phyloP scores from a whole-genome alignment of 352 stramenopile species.

The Pythium folliculosum region DNA sequence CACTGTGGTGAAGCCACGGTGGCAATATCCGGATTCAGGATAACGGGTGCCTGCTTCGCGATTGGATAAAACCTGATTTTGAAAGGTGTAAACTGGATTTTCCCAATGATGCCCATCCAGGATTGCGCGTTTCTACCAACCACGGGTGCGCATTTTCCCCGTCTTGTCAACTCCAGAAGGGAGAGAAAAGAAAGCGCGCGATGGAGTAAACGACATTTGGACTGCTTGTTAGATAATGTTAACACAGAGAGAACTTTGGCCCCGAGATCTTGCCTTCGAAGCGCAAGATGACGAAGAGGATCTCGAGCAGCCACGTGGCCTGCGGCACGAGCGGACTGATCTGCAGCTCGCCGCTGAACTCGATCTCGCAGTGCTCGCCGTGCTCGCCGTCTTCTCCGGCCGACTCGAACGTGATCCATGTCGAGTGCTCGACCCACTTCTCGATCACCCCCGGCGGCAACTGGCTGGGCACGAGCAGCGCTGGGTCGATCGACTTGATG shows the following conservation, averaged over 20 bases:
- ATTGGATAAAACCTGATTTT: too few species aligned
- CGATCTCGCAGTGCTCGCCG: slow-evolving; percentile 18
- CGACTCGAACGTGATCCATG: slow-evolving; percentile 24
- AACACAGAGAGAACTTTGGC: slow-evolving; percentile 22
- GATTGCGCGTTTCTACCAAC: not conserved
- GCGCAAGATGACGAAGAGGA: slow-evolving; percentile 26
- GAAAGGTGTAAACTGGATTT: too few species aligned
- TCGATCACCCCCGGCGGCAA: slow-evolving; percentile 16
- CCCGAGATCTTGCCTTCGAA: slow-evolving; percentile 21
- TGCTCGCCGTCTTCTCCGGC: slow-evolving; percentile 10
- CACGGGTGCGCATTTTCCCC: not conserved
- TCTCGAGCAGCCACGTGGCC: slow-evolving; percentile 26
- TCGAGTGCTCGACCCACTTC: slow-evolving; percentile 28
- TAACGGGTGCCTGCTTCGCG: too few species aligned
- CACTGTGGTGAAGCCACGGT: too few species aligned
- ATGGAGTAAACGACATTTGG: not conserved
- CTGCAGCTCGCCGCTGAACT: slow-evolving; percentile 28
- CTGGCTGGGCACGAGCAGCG: slow-evolving; percentile 1
- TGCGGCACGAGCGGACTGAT: slow-evolving; percentile 15
- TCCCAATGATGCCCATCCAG: too few species aligned
- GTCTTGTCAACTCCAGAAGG: not conserved
- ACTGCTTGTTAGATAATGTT: not conserved
- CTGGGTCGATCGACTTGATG: slow-evolving; percentile 17
- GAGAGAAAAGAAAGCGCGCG: too few species aligned
- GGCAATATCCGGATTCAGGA: too few species aligned